Conservation (phyloP, 2,329 filamentous ascomycete species). For the Cladosporium sp. region DNA sequence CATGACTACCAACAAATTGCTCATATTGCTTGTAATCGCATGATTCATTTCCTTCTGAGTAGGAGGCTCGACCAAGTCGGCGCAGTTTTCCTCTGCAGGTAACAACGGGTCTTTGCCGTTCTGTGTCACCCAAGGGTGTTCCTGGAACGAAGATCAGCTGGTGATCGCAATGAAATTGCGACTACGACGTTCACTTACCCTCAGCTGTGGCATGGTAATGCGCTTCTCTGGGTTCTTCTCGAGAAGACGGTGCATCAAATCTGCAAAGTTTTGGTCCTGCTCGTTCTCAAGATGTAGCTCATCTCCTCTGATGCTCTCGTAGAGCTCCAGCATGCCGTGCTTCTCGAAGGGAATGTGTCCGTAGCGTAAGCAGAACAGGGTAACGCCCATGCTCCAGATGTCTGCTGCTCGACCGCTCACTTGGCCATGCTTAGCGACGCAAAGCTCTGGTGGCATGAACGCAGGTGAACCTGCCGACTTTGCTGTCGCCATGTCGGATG, state of each 20-base stretch:
- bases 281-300: slow-evolving; percentile 61
- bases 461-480: slow-evolving; percentile 95
- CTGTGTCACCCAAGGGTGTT: slow-evolving; percentile 91
- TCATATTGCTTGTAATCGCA: slow-evolving; percentile 88
- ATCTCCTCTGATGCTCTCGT: slow-evolving; percentile 80
- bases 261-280: slow-evolving; percentile 66
- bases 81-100: slow-evolving; percentile 81
- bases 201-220: slow-evolving; percentile 77
- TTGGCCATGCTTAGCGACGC: slow-evolving; percentile 79
- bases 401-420: slow-evolving; percentile 88
- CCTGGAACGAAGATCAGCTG: slow-evolving; percentile 51
- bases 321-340: slow-evolving; percentile 77
- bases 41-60: slow-evolving; percentile 88
- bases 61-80: slow-evolving; percentile 74
- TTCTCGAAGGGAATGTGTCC: slow-evolving; percentile 85
- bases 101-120: slow-evolving; percentile 75
- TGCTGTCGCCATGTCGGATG: slow-evolving; percentile 80
- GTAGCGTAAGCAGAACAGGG: slow-evolving; percentile 88
- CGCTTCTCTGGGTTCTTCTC: slow-evolving; percentile 83
- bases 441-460: slow-evolving; percentile 91
- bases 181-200: slow-evolving; percentile 59
- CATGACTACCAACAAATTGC: slow-evolving; percentile 82
- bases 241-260: slow-evolving; percentile 72
- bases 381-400: slow-evolving; percentile 98
- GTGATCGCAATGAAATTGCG: slow-evolving; percentile 5